phyloP scores from a whole-genome alignment of 352 stramenopile genomes.

The Elongisporangium undulatum region DNA sequence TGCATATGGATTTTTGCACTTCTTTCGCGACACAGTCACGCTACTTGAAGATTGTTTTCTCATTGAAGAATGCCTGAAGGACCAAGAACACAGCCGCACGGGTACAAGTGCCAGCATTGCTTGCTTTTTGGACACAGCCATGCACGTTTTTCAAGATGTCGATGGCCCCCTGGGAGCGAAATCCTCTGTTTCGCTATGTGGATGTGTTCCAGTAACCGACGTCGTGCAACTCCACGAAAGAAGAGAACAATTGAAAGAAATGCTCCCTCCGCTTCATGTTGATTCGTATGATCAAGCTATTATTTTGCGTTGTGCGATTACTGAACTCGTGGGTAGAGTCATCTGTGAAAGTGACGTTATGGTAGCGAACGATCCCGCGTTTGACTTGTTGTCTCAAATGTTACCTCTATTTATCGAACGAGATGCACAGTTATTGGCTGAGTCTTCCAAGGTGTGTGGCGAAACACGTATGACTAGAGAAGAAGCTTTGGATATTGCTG shows the following conservation, averaged over 20 bases:
- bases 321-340: constrained; percentile 23
- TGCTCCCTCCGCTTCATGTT: constrained; percentile 45
- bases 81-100: neutral
- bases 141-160: constrained; percentile 59
- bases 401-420: constrained; percentile 31
- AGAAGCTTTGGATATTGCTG: constrained; percentile 17
- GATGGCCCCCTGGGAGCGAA: constrained; percentile 41
- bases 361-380: constrained; percentile 24
- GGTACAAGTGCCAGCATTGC: constrained; percentile 16
- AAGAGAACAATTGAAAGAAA: constrained; percentile 36
- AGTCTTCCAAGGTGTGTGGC: neutral
- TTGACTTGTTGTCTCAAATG: constrained; percentile 31
- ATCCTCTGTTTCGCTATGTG: constrained; percentile 28
- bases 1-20: constrained; percentile 55
- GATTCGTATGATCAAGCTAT: constrained; percentile 32
- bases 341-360: constrained; percentile 25
- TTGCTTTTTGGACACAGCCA: constrained; percentile 53
- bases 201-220: constrained; percentile 35
- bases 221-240: constrained; percentile 20
- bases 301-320: constrained; percentile 25
- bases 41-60: constrained; percentile 54
- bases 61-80: constrained; percentile 40
- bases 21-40: constrained; percentile 51
- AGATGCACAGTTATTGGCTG: constrained; percentile 21
- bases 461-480: constrained; percentile 14